Evolutionary conservation across 176 grass and related monocot genomes (phyloP).

Genomic region (Ananas comosus): DNA sequence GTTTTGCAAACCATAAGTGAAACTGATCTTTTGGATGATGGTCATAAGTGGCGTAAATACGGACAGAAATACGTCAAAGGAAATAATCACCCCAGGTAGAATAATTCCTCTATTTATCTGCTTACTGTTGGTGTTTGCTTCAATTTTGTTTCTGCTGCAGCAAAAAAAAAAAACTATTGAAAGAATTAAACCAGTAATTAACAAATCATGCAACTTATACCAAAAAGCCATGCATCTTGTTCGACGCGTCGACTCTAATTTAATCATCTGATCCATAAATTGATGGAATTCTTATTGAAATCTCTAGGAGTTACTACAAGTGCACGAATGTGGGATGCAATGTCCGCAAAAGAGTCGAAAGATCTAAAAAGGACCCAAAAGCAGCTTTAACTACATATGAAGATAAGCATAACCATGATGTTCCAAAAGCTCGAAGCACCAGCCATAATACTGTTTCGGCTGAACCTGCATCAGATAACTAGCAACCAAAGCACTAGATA

Average conservation of each 20-base stretch:
- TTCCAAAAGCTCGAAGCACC: neutral
- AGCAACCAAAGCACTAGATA: too few species aligned
- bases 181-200: neutral
- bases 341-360: neutral
- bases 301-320: constrained; percentile 7
- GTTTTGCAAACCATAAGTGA: constrained; percentile 42
- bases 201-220: neutral
- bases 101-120: neutral
- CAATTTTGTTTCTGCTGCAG: neutral
- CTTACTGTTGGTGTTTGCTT: neutral
- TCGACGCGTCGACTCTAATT: neutral
- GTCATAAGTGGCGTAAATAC: constrained; percentile 56
- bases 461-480: neutral
- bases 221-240: neutral
- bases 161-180: neutral
- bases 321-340: constrained; percentile 3
- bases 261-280: neutral
- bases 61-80: constrained; percentile 57
- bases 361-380: neutral
- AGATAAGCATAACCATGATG: constrained; percentile 4
- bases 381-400: constrained; percentile 5
- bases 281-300: neutral
- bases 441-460: neutral
- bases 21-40: constrained; percentile 49
- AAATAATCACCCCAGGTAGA: constrained; percentile 43